Evolutionary conservation across 1,284 basidiomycete genomes (phyloP).

Genomic region (Cutaneotrichosporon daszewskae): DNA sequence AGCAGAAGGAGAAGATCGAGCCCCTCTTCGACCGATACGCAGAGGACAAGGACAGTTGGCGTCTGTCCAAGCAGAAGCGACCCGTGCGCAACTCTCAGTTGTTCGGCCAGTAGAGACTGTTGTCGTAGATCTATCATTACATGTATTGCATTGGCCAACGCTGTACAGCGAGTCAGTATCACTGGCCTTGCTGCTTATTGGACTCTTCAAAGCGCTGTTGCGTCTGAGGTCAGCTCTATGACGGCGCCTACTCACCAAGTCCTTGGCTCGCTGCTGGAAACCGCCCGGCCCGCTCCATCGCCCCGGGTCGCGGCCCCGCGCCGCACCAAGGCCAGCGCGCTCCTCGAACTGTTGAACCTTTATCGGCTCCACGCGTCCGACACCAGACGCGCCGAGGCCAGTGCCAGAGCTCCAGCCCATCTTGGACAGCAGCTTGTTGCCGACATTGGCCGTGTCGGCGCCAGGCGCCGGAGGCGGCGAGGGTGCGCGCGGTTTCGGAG

Average conservation of each 20-base stretch:
- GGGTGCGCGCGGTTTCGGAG: background rate
- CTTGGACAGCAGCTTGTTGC: conserved; percentile 84
- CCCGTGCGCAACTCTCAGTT: conserved; percentile 43
- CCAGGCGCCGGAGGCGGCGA: conserved; percentile 56
- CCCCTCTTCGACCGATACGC: conserved; percentile 54
- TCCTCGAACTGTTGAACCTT: conserved; percentile 75
- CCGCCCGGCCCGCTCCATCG: conserved; percentile 56
- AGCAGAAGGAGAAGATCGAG: conserved; percentile 95
- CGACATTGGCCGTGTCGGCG: conserved; percentile 72
- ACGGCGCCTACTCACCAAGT: conserved; percentile 39
- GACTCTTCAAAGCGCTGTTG: too few relatives aligned
- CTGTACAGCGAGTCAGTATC: too few relatives aligned
- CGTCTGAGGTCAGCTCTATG: too few relatives aligned
- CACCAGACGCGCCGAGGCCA: conserved; percentile 72
- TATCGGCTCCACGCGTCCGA: conserved; percentile 81
- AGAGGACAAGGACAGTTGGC: conserved; percentile 50
- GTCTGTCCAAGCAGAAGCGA: conserved; percentile 43
- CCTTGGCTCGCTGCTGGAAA: conserved; percentile 33
- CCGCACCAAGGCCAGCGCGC: conserved; percentile 78
- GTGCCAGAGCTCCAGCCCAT: conserved; percentile 91
- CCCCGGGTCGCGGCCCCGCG: conserved; percentile 74
- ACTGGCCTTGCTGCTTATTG: too few relatives aligned
- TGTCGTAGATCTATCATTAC: too few relatives aligned
- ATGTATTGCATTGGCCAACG: too few relatives aligned
- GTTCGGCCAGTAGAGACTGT: conserved; percentile 15